A percentile compares a stretch with the other conserved stretches of the same genome.
Conservation (phyloP, 1,284 basidiomycete species). For the Trametes pubescens region DNA sequence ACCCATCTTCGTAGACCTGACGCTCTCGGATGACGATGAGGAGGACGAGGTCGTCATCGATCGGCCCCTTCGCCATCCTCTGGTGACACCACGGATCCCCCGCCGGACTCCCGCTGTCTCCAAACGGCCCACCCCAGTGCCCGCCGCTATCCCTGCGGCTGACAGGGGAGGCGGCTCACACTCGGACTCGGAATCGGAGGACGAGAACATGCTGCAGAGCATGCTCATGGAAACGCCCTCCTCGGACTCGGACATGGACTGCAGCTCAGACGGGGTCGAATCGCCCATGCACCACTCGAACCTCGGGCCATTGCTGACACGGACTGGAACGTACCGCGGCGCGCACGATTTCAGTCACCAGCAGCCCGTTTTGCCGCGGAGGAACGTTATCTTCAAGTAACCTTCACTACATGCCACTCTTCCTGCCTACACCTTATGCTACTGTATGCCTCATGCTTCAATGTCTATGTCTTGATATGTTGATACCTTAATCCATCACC, state of each 20-base stretch:
- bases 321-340: neutral
- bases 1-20: conserved; percentile 40
- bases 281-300: conserved; percentile 13
- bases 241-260: conserved; percentile 33
- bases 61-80: conserved; percentile 15
- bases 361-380: neutral
- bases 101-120: conserved; percentile 16
- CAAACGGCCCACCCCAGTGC: conserved; percentile 21
- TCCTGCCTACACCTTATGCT: neutral
- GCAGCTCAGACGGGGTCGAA: conserved; percentile 26
- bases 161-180: neutral
- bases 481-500: neutral
- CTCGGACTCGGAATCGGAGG: conserved; percentile 27
- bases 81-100: conserved; percentile 26
- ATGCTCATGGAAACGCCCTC: conserved; percentile 30
- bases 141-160: neutral
- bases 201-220: conserved; percentile 33
- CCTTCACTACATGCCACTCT: conserved; percentile 1
- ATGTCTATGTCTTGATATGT: conserved; percentile 6
- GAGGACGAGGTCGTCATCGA: conserved; percentile 21
- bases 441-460: neutral
- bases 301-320: conserved; percentile 7
- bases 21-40: conserved; percentile 32
- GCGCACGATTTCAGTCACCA: neutral
- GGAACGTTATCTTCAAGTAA: neutral